Percentiles rank a stretch among this genome's conserved stretches.
Evolutionary conservation across 768 basidiomycete species (phyloP).

Genomic region (Tulasnella sp.): DNA sequence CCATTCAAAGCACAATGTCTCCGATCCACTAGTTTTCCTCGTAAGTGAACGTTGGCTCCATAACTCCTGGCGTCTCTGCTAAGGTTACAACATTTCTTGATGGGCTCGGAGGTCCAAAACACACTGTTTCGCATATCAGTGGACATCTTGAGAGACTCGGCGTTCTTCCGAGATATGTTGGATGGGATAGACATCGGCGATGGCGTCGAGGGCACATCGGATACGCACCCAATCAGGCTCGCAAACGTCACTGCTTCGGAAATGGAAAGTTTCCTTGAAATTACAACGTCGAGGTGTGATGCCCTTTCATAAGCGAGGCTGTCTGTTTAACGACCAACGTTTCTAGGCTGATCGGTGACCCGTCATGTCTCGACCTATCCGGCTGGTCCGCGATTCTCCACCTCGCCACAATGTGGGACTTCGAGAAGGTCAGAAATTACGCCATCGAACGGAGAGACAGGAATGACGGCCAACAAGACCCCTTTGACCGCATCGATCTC

Average conservation of each 20-base stretch:
- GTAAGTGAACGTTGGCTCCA: too few relatives aligned
- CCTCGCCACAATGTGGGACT: conserved; percentile 11
- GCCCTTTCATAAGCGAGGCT: neutral
- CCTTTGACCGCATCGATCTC: neutral
- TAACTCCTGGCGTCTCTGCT: too few relatives aligned
- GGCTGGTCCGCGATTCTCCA: neutral
- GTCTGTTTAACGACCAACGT: neutral
- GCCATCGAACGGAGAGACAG: neutral
- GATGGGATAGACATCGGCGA: neutral
- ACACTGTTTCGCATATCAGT: neutral
- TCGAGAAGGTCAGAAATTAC: conserved; percentile 1
- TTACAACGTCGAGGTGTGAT: neutral
- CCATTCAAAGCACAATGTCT: too few relatives aligned
- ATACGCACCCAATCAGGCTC: neutral
- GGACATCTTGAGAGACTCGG: neutral
- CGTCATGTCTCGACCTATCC: neutral
- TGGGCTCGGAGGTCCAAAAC: neutral
- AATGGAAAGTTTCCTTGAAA: neutral
- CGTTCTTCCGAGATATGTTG: neutral
- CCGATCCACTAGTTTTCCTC: too few relatives aligned
- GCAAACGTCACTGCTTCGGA: neutral
- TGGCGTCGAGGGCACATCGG: neutral
- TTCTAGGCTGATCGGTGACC: neutral
- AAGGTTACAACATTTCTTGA: too few relatives aligned
- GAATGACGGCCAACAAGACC: neutral